Conservation (phyloP, 129 eudicot species). For the Heracleum sosnowskyi region DNA sequence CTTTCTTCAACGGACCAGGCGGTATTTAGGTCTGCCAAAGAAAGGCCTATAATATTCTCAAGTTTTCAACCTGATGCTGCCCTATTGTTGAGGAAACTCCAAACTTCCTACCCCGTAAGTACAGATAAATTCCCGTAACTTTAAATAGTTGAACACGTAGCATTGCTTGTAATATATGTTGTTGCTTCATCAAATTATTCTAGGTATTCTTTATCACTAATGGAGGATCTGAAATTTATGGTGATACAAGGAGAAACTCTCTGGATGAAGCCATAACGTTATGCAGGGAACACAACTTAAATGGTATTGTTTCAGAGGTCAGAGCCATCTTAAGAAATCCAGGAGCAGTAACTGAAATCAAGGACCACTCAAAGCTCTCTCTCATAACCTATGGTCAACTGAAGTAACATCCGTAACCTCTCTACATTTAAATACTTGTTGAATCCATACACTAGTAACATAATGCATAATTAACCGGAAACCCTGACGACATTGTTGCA, state of each 20-base stretch:
- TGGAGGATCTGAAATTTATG: slow-evolving; percentile 56
- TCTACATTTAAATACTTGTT: not conserved
- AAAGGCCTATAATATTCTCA: slow-evolving; percentile 53
- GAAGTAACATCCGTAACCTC: not conserved
- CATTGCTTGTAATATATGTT: not conserved
- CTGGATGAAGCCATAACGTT: slow-evolving; percentile 64
- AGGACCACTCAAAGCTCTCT: slow-evolving; percentile 41
- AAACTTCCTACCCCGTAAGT: slow-evolving; percentile 54
- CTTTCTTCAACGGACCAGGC: slow-evolving; percentile 24
- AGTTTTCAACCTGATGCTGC: slow-evolving; percentile 74
- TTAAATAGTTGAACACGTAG: too few relatives aligned
- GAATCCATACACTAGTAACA: not conserved
- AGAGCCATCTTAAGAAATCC: slow-evolving; percentile 60
- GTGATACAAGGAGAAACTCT: slow-evolving; percentile 61
- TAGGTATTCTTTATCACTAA: slow-evolving; percentile 73
- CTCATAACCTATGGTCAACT: slow-evolving; percentile 24
- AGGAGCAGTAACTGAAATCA: slow-evolving; percentile 33
- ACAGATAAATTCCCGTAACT: too few relatives aligned
- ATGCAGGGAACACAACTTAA: slow-evolving; percentile 44
- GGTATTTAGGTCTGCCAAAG: slow-evolving; percentile 45
- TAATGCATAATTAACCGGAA: not conserved
- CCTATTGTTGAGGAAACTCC: slow-evolving; percentile 45
- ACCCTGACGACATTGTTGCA: not conserved
- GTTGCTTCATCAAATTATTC: not conserved
- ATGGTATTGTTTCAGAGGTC: slow-evolving; percentile 67